phyloP scores from a whole-genome alignment of 2,329 filamentous ascomycete genomes.

The Pseudocercospora crystallina region DNA sequence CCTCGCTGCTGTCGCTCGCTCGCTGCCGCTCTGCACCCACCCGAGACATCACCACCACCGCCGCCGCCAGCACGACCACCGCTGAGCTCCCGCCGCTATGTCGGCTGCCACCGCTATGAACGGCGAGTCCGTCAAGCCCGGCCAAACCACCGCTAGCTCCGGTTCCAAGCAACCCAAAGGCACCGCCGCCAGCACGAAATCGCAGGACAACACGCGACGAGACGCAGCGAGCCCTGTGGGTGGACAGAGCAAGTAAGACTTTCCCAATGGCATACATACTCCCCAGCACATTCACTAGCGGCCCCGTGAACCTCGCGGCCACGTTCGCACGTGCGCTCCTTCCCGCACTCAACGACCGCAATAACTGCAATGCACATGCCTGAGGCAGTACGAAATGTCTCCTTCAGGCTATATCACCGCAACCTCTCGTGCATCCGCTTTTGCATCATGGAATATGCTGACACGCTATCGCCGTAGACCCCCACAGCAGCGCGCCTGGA shows the following conservation, averaged over 20 bases:
- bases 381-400: neutral
- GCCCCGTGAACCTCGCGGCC: neutral
- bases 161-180: conserved; percentile 47
- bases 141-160: conserved; percentile 6
- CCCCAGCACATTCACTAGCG: neutral
- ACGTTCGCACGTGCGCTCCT: conserved; percentile 6
- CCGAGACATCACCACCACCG: conserved; percentile 5
- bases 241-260: conserved; percentile 54
- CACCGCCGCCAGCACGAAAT: conserved; percentile 52
- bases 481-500: too few relatives aligned
- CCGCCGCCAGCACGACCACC: conserved; percentile 5
- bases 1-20: conserved; percentile 1
- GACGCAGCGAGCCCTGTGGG: conserved; percentile 57
- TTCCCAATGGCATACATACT: conserved; percentile 12
- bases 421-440: too few relatives aligned
- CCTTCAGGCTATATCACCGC: too few relatives aligned
- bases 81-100: conserved; percentile 24
- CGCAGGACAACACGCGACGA: conserved; percentile 54
- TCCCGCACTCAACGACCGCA: neutral
- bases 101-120: conserved; percentile 33
- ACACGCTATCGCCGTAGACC: too few relatives aligned
- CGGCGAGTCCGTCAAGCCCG: conserved; percentile 23
- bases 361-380: conserved; percentile 1
- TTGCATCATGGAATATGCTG: too few relatives aligned
- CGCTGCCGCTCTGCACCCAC: conserved; percentile 2